Evolutionary conservation across 306 rosid species (phyloP).

Genomic region (Cucurbita pepo): DNA sequence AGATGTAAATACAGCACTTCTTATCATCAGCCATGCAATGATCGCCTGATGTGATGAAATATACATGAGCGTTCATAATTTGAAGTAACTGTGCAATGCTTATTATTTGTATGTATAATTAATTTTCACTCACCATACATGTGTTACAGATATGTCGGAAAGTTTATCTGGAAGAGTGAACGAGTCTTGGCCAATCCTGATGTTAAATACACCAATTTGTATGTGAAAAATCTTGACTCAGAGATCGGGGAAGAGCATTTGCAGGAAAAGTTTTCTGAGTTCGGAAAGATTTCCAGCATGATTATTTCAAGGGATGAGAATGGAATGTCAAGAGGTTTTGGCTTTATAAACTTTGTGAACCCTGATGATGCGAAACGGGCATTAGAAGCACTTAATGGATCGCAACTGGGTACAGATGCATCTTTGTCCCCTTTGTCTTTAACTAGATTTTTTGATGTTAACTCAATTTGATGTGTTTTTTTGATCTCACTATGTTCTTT

Average conservation of each 20-base stretch:
- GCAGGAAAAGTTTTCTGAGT: slow-evolving; percentile 41
- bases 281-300: slow-evolving; percentile 61
- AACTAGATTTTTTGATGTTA: background rate
- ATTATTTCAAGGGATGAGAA: slow-evolving; percentile 39
- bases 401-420: slow-evolving; percentile 38
- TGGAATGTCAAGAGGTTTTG: slow-evolving; percentile 68
- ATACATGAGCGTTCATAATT: background rate
- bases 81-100: background rate
- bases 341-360: slow-evolving; percentile 58
- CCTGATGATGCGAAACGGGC: slow-evolving; percentile 70
- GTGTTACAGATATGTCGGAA: slow-evolving; percentile 54
- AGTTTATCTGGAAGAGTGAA: slow-evolving; percentile 49
- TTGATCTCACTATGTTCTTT: slow-evolving; percentile 6
- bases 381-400: slow-evolving; percentile 54
- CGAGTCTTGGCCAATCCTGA: slow-evolving; percentile 40
- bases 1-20: slow-evolving; percentile 29
- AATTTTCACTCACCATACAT: background rate
- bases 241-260: slow-evolving; percentile 43
- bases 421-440: slow-evolving; percentile 5
- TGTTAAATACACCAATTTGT: slow-evolving; percentile 59
- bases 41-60: background rate
- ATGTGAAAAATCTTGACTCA: slow-evolving; percentile 62
- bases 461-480: background rate
- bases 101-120: background rate
- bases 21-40: background rate